Conservation (phyloP, 345 rosid genomes). For the Dipteronia dyeriana region DNA sequence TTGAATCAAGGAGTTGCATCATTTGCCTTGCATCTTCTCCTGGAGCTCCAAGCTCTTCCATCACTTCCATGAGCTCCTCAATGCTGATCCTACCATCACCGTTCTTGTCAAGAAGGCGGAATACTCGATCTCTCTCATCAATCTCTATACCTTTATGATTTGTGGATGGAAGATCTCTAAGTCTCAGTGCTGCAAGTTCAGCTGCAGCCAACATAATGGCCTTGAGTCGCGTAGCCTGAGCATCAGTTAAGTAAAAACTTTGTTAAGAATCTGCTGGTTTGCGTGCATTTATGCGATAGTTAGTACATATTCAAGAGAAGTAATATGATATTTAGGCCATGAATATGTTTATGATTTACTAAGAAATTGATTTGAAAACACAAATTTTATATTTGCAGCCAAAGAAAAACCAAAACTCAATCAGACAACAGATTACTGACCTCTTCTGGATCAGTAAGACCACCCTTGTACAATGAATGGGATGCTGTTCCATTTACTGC, state of each 20-base stretch:
- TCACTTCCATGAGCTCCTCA: conserved; percentile 90
- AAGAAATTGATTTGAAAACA: neutral
- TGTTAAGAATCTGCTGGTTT: neutral
- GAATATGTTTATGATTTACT: neutral
- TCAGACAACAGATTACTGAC: conserved; percentile 32
- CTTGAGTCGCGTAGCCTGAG: conserved; percentile 79
- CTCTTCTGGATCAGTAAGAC: conserved; percentile 88
- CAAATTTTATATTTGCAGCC: neutral
- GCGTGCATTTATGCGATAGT: neutral
- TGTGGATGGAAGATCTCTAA: conserved; percentile 67
- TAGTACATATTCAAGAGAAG: neutral
- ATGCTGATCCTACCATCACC: conserved; percentile 96
- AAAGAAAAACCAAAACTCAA: neutral
- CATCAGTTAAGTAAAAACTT: conserved; percentile 10
- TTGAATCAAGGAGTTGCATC: conserved; percentile 93
- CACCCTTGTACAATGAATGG: conserved; percentile 86
- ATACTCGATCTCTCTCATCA: conserved; percentile 64
- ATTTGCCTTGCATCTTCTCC: conserved; percentile 89
- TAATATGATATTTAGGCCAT: neutral
- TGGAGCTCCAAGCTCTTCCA: conserved; percentile 97
- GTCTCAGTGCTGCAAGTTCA: conserved; percentile 89
- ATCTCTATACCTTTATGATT: conserved; percentile 47
- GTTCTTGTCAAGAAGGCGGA: conserved; percentile 79
- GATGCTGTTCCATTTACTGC: conserved; percentile 90
- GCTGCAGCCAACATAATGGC: conserved; percentile 97